Evolutionary conservation across 2,329 filamentous ascomycete genomes (phyloP), one percentile per base, ranked within the genome.

Genomic region (Calonectria pseudoreteaudii): DNA sequence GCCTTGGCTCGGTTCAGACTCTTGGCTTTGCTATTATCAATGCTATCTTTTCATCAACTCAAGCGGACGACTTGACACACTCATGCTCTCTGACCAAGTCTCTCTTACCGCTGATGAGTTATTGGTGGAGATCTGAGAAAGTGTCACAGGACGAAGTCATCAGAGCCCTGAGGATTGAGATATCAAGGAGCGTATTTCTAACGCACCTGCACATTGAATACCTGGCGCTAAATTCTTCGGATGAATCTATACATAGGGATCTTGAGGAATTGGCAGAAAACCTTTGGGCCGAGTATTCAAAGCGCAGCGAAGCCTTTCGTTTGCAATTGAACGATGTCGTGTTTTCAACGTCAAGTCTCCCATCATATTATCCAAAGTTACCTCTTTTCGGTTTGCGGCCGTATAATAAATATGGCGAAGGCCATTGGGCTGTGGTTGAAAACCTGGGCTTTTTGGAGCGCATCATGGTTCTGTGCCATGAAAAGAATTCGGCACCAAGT

Each of bases 251-350:
- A 70, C 82, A 84, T 34, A 86, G 80, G 56, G 83, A 89, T 76
- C 69, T 98, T 8, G 91, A 93, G 75, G 90, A 90, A n/a, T 84
- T 98, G 2, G 82, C 92, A 41, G 93, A 95, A 56, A 87, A 90
- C 5, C 85, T 99, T n/a, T 93, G 93, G 86, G 86, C 86, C 11
- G 96, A 98, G 80, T 98, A 98, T 83, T 88, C 91, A 5, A 92
- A 88, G 76, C 90, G 95, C 74, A 88, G 91, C 44, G 92, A 94
- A 62, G 91, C 91, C 72, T 92, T 94, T 62, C 91, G 93, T 47
- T 87, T 98, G 14, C 93, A 95, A 76, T 85, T 97, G n/a, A 92
- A 94, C 74, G 94, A 98, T 79, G 82, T 98, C 31, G 86, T 88
- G 0, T 94, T 94, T 75, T 81, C 88, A 58, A 77, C 87, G 77